Evolutionary conservation across 2,329 filamentous ascomycete genomes (phyloP), one percentile per base, ranked within the genome.

Genomic region (Colletotrichum orchidophilum): DNA sequence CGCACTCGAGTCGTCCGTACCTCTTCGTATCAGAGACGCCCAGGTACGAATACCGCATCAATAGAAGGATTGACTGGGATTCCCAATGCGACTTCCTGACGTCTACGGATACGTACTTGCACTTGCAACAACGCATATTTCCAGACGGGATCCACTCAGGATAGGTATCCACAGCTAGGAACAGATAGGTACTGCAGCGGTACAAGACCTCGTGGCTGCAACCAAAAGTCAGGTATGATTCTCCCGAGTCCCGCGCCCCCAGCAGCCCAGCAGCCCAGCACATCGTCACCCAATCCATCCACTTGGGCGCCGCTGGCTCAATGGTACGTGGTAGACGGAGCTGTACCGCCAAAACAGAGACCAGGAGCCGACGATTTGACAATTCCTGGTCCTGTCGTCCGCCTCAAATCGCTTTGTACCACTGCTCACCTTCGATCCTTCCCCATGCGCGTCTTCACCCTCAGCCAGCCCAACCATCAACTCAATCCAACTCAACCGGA

Each of bases 181-280:
- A 68, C 24, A 67, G 50, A 64, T 63, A 67, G 50, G 58, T 63
- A 71, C 64, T 63, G 69, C 58, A 69, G 59, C 53, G 59, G 59
- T 71, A 71, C 69, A 68, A 50, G 33, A 35, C 69, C 69, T 71
- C 59, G 69, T 71, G 69, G 69, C 64, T 67, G 69, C 69, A 59
- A 58, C 58, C 58, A 58, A 53, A 52, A 67, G 39, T 46, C 21
- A 27, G 27, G 58, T 52, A 24, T 21, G 52, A 62, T 49, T 67
- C 46, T 69, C 53, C 58, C 64, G 58, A 35, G 58, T 69, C 53
- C 58, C 64, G 58, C 49, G 58, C 8, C 64, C 68, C 68, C 58
- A 31, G 39, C 18, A 46, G 2, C 18, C 39, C 39, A 46, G 39
- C 39, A 46, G 18, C 15, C 35, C 12, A 12, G 68, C 58, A 57